phyloP scores from a whole-genome alignment of 2,329 filamentous ascomycete species.

The Alternaria burnsii region DNA sequence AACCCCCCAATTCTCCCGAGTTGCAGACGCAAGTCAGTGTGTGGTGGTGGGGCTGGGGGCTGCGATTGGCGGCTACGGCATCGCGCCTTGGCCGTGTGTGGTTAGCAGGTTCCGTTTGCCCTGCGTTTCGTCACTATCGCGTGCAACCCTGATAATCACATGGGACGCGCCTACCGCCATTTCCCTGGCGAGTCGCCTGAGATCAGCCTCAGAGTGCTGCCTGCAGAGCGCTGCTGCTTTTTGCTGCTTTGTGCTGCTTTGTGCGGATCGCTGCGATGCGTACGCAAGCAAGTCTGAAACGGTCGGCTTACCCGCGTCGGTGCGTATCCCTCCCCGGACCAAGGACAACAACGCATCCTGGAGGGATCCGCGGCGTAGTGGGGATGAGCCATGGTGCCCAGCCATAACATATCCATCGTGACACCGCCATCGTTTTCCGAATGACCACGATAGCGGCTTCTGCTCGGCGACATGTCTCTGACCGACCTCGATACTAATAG shows the following conservation, averaged over 20 bases:
- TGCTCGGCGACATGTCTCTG: conserved; percentile 18
- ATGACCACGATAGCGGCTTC: conserved; percentile 35
- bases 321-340: conserved; percentile 5
- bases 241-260: conserved; percentile 5
- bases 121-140: conserved; percentile 15
- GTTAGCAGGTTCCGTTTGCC: conserved; percentile 10
- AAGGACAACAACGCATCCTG: conserved; percentile 2
- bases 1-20: conserved; percentile 2
- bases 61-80: conserved; percentile 8
- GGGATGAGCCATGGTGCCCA: conserved; percentile 17
- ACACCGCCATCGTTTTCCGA: conserved; percentile 34
- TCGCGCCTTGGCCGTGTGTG: neutral
- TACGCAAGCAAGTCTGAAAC: conserved; percentile 8
- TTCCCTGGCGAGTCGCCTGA: neutral
- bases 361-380: conserved; percentile 15
- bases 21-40: conserved; percentile 6
- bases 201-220: neutral
- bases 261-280: neutral
- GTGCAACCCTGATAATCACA: conserved; percentile 15
- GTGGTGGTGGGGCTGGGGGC: conserved; percentile 7
- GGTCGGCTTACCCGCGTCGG: neutral
- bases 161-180: conserved; percentile 21
- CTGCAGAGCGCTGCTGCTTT: neutral
- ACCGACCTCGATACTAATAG: conserved; percentile 22
- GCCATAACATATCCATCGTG: conserved; percentile 26